Percentiles rank a stretch among this genome's conserved stretches.
Evolutionary conservation across 2,329 filamentous ascomycete species (phyloP).

Genomic region (Thermomyces lanuginosus): DNA sequence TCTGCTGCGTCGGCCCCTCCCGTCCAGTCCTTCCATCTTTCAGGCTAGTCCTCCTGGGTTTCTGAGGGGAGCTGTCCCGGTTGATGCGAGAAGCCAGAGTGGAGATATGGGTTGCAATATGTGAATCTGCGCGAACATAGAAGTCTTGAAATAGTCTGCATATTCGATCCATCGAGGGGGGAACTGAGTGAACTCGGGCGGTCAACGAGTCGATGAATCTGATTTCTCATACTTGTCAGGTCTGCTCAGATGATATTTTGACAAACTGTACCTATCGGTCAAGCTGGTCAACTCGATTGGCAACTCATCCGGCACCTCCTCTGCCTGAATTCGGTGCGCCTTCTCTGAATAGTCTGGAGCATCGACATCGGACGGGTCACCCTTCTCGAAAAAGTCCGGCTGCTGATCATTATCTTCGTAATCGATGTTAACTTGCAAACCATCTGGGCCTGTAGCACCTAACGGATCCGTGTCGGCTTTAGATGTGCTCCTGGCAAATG

Average conservation of each 20-base stretch:
- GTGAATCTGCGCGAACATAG: conserved; percentile 61
- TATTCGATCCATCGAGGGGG: conserved; percentile 66
- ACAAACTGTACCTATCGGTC: conserved; percentile 54
- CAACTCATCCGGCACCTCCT: conserved; percentile 69
- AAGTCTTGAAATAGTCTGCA: conserved; percentile 89
- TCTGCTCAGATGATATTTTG: not conserved
- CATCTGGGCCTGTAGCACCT: too few species aligned
- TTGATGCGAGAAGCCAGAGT: conserved; percentile 59
- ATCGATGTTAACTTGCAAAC: too few species aligned
- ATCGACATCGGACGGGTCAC: conserved; percentile 14
- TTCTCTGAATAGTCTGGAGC: conserved; percentile 16
- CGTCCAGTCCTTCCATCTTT: conserved; percentile 39
- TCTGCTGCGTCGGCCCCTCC: conserved; percentile 49
- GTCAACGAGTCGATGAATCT: conserved; percentile 85
- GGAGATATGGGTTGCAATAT: conserved; percentile 76
- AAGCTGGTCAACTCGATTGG: conserved; percentile 86
- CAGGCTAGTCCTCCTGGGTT: conserved; percentile 42
- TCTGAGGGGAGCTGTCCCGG: conserved; percentile 38
- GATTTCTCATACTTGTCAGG: conserved; percentile 2
- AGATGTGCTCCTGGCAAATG: too few species aligned
- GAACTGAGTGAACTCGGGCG: conserved; percentile 70
- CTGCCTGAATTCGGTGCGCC: conserved; percentile 18
- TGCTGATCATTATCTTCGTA: conserved; percentile 4
- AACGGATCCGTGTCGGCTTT: too few species aligned
- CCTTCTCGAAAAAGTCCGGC: conserved; percentile 31